Conservation (phyloP, 176 grass and related monocot genomes). For the Aegilops sharonensis region DNA sequence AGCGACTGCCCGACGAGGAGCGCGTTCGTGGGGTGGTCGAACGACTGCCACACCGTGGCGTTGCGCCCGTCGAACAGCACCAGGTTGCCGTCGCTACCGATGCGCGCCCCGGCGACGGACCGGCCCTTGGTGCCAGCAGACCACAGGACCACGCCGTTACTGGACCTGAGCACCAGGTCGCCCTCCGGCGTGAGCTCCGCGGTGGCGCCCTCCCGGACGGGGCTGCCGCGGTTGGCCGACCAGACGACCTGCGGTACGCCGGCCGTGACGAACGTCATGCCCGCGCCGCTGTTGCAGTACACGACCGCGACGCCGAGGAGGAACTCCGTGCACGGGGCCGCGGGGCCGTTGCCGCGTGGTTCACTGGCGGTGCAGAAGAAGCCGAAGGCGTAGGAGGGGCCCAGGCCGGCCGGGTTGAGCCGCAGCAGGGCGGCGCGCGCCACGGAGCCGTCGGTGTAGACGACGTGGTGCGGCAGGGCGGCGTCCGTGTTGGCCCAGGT, state of each 20-base stretch:
- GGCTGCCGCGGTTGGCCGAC: conserved; percentile 37
- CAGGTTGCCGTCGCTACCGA: conserved; percentile 41
- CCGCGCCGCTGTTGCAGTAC: conserved; percentile 46
- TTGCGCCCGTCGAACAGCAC: conserved; percentile 27
- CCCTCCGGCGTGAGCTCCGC: conserved; percentile 12
- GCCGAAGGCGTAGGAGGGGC: conserved; percentile 48
- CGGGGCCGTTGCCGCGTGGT: neutral
- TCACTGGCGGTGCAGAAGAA: conserved; percentile 44
- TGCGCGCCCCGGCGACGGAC: conserved; percentile 19
- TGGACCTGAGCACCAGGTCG: conserved; percentile 23
- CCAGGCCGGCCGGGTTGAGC: conserved; percentile 29
- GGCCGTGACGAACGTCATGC: conserved; percentile 8
- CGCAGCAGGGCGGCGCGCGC: conserved; percentile 36
- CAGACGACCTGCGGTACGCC: conserved; percentile 45
- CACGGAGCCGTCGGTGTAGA: conserved; percentile 42
- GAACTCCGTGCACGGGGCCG: conserved; percentile 24
- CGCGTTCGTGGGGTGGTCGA: conserved; percentile 50
- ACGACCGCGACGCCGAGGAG: conserved; percentile 43
- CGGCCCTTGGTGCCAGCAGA: neutral
- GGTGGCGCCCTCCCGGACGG: conserved; percentile 25
- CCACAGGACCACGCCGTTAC: conserved; percentile 17
- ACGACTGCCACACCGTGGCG: conserved; percentile 42
- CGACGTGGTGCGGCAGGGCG: conserved; percentile 17
- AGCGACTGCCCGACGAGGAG: conserved; percentile 47
- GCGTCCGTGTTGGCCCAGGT: conserved; percentile 40